Percentiles rank a stretch among this genome's conserved stretches.
phyloP scores from a whole-genome alignment of 129 eudicot genomes.

The Escallonia rubra region DNA sequence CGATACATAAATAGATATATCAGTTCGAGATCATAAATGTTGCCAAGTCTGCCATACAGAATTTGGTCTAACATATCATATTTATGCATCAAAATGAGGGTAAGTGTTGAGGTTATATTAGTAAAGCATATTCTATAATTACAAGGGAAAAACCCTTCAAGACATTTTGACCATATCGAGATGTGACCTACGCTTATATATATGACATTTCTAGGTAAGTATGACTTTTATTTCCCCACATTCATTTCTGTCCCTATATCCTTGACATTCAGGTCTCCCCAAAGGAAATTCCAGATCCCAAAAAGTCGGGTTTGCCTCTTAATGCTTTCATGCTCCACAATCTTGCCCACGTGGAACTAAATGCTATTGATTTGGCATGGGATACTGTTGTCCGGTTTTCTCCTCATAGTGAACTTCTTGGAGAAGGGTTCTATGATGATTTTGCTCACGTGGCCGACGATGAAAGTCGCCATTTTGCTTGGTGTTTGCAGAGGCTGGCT shows the following conservation, averaged over 20 bases:
- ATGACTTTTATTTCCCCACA: neutral
- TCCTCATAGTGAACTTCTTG: constrained; percentile 62
- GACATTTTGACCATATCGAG: neutral
- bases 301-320: constrained; percentile 76
- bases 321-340: constrained; percentile 94
- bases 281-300: constrained; percentile 85
- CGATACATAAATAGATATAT: too few relatives aligned
- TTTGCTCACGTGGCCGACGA: constrained; percentile 98
- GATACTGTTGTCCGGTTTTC: constrained; percentile 97
- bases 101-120: too few relatives aligned
- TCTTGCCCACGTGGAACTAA: constrained; percentile 96
- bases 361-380: constrained; percentile 98
- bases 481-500: constrained; percentile 89
- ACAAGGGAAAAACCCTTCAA: too few relatives aligned
- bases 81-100: too few relatives aligned
- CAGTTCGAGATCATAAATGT: too few relatives aligned
- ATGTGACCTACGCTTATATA: neutral
- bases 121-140: too few relatives aligned
- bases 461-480: constrained; percentile 94
- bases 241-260: neutral
- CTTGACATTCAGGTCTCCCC: constrained; percentile 67
- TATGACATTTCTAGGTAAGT: neutral
- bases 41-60: too few relatives aligned
- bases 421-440: constrained; percentile 88
- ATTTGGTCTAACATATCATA: too few relatives aligned